Evolutionary conservation across 495 filamentous ascomycete species (phyloP).

Genomic region (Annulohypoxylon bovei): DNA sequence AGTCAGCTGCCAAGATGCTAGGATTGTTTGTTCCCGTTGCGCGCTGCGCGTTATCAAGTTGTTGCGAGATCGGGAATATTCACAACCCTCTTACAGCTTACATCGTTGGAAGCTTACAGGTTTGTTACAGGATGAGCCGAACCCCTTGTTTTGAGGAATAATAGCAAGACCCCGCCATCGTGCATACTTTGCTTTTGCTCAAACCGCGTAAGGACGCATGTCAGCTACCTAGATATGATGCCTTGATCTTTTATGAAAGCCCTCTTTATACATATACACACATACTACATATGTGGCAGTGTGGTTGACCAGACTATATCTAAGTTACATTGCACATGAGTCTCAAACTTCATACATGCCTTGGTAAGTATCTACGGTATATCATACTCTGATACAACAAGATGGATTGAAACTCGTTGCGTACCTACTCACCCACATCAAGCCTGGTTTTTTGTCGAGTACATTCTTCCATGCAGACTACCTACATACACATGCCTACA

Average conservation of each 20-base stretch:
- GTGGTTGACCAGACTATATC: background rate
- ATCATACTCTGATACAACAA: conserved; percentile 31
- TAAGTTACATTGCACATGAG: conserved; percentile 37
- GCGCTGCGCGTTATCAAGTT: conserved; percentile 31
- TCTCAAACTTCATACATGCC: conserved; percentile 30
- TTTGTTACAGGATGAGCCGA: conserved; percentile 32
- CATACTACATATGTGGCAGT: background rate
- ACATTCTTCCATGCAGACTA: conserved; percentile 34
- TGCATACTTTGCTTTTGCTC: conserved; percentile 29
- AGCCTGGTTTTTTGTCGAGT: conserved; percentile 21
- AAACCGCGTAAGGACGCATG: conserved; percentile 4
- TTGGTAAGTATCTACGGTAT: conserved; percentile 1
- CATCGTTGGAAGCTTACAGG: conserved; percentile 38
- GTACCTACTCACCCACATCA: conserved; percentile 17
- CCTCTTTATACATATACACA: background rate
- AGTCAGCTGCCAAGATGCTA: conserved; percentile 51
- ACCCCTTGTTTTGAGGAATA: conserved; percentile 38
- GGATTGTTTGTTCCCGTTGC: conserved; percentile 39
- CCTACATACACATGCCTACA: conserved; percentile 19
- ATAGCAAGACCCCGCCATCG: conserved; percentile 34
- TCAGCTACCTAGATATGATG: conserved; percentile 8
- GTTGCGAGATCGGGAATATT: conserved; percentile 43
- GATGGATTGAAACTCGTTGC: conserved; percentile 31
- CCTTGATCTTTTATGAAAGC: conserved; percentile 1
- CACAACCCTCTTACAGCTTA: conserved; percentile 16